These are phyloP conservation scores for Cryptococcus amylolentus DNA, from an alignment of 1,284 basidiomycete genomes.

Conservation along the genomic window DNA sequence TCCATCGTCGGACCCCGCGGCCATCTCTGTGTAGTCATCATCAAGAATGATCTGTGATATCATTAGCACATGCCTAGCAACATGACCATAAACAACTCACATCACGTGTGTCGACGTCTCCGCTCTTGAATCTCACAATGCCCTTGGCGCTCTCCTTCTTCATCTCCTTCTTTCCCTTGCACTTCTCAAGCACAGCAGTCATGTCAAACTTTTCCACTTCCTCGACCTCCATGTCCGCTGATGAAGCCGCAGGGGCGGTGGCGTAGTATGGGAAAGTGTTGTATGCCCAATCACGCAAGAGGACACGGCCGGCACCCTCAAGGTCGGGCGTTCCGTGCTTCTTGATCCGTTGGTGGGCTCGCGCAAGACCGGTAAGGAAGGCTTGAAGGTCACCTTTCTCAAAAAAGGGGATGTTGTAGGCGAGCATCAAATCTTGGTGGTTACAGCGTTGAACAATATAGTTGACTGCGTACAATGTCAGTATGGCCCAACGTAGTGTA, in stretches of 20 bases:
- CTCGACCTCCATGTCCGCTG: slow-evolving; percentile 16
- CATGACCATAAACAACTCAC: slow-evolving; percentile 27
- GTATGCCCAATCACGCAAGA: slow-evolving; percentile 86
- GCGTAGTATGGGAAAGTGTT: slow-evolving; percentile 79
- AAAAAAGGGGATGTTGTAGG: slow-evolving; percentile 84
- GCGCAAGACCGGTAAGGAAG: slow-evolving; percentile 79
- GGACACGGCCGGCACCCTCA: slow-evolving; percentile 70
- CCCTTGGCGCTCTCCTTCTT: slow-evolving; percentile 49
- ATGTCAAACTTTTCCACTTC: slow-evolving; percentile 42
- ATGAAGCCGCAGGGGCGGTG: slow-evolving; percentile 53
- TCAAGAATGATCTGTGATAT: slow-evolving; percentile 53
- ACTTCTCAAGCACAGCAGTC: slow-evolving; percentile 55
- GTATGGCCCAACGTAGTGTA: not conserved
- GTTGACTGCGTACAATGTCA: slow-evolving; percentile 54
- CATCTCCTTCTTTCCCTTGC: slow-evolving; percentile 61
- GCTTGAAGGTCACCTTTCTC: slow-evolving; percentile 64
- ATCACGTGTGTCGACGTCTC: slow-evolving; percentile 57
- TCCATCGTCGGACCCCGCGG: slow-evolving; percentile 32
- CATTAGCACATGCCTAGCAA: not conserved
- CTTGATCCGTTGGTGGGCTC: slow-evolving; percentile 73
- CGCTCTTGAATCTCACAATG: slow-evolving; percentile 59
- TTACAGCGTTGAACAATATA: slow-evolving; percentile 70
- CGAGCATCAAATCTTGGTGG: slow-evolving; percentile 79
- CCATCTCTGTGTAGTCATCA: slow-evolving; percentile 53
- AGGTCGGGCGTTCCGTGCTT: slow-evolving; percentile 80